Base-by-base conservation (phyloP, 1,139 yeast species). In the Hyphopichia pseudoburtonii region DNA sequence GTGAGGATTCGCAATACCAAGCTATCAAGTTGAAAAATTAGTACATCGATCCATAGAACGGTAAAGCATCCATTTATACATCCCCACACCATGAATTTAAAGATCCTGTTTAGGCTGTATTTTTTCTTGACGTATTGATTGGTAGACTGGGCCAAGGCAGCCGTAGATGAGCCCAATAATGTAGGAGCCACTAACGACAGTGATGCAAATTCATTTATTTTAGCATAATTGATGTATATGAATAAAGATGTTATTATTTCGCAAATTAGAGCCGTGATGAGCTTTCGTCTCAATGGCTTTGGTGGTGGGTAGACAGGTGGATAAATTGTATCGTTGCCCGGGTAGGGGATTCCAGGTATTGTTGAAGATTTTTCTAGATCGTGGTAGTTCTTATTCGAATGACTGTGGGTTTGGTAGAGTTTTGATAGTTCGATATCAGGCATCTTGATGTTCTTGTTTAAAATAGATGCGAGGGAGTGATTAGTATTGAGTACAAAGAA, bases 21-120 rank as follows among this genome's bases (percentile, higher is more conserved):
- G 33, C 56, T 59, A 17, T 70, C 73, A 26, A 74, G 49, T 9
- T 53, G 57, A 1, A 44, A 37, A n/a, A 76, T 53, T 30, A 81
- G 57, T 30, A 70, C 45, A 34, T 76, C 76, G 31, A 80, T 70
- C 86, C 86, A 81, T 22, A 76, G 54, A 6, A 73, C 75, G 3
- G 82, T 75, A 39, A 79, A 57, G 19, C 69, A 51, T 1, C 86
- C 86, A 52, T 80, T 80, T 33, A 80, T 61, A 12, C 66, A 54
- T n/a, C 87, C 87, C 86, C 86, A 81, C 2, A 73, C 53, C 42
- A 70, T 52, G 47, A 80, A 80, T 48, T 80, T 80, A 37, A 64
- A 36, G 21, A 78, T 63, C 35, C 67, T 65, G 38, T 60, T 64
- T 14, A 66, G 48, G 37, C 66, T 66, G 40, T 68, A 67, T 31